Percentiles rank a stretch among this genome's conserved stretches.
phyloP scores from a whole-genome alignment of 306 rosid genomes.

The Cucumis hystrix region DNA sequence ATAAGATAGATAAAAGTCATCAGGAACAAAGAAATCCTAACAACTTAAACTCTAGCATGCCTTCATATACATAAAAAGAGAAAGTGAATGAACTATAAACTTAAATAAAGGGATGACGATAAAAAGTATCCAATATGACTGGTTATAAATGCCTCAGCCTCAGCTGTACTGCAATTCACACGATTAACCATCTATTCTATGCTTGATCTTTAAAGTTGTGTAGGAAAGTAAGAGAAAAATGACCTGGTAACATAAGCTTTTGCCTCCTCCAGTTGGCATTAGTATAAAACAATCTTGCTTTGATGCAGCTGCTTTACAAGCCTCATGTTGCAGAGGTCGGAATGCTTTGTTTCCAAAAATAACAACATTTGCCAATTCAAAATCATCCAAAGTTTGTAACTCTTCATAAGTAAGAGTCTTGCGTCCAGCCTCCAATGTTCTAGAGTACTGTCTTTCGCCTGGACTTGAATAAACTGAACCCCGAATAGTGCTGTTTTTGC shows the following conservation, averaged over 20 bases:
- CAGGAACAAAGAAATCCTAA: background rate
- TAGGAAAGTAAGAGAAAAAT: constrained; percentile 21
- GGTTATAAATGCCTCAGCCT: background rate
- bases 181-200: background rate
- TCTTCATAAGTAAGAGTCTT: constrained; percentile 48
- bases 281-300: constrained; percentile 79
- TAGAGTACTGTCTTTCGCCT: constrained; percentile 19
- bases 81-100: background rate
- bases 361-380: constrained; percentile 86
- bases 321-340: constrained; percentile 87
- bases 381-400: constrained; percentile 56
- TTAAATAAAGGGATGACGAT: background rate
- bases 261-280: constrained; percentile 99
- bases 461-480: constrained; percentile 33
- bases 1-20: background rate
- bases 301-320: constrained; percentile 67
- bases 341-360: constrained; percentile 65
- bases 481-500: constrained; percentile 46
- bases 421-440: constrained; percentile 19
- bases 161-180: background rate
- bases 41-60: background rate
- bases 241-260: constrained; percentile 97
- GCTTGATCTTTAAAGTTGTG: background rate
- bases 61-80: background rate
- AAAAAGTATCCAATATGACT: background rate